These are phyloP conservation scores for Monilinia fructigena DNA, from an alignment of 2,329 filamentous ascomycete species.

Conservation along the genomic window DNA sequence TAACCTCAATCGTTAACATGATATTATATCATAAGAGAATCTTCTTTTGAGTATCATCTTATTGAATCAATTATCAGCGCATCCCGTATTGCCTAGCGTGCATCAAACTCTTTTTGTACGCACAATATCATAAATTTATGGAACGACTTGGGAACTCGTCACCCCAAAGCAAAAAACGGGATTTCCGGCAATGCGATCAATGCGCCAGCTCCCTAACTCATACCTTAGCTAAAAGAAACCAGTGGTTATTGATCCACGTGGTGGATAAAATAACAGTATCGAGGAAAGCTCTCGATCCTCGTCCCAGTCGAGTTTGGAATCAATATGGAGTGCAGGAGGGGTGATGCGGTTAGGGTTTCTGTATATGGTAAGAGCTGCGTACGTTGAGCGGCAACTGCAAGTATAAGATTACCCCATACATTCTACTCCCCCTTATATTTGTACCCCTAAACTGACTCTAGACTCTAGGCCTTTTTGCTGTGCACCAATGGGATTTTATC, in stretches of 20 bases:
- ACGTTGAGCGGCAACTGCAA: too few species aligned
- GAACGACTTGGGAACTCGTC: too few species aligned
- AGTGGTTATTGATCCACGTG: slow-evolving; percentile 6
- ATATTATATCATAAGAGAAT: too few species aligned
- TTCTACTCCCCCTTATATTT: not conserved
- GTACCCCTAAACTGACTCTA: too few species aligned
- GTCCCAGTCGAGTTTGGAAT: not conserved
- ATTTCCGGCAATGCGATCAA: not conserved
- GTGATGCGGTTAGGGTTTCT: not conserved
- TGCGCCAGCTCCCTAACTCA: not conserved
- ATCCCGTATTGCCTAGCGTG: too few species aligned
- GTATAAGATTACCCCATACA: slow-evolving; percentile 11
- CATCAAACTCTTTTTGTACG: too few species aligned
- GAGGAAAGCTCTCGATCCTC: not conserved
- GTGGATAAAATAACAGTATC: not conserved
- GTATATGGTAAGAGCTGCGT: too few species aligned
- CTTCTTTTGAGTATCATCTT: too few species aligned
- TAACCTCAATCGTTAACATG: too few species aligned
- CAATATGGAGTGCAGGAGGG: slow-evolving; percentile 10
- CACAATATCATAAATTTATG: too few species aligned
- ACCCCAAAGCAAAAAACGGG: too few species aligned
- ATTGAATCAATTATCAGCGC: too few species aligned
- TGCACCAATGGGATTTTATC: slow-evolving; percentile 10
- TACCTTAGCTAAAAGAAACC: not conserved
- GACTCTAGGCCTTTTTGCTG: not conserved